Conservation (phyloP, 768 basidiomycete genomes). For the Ramaria sp. region DNA sequence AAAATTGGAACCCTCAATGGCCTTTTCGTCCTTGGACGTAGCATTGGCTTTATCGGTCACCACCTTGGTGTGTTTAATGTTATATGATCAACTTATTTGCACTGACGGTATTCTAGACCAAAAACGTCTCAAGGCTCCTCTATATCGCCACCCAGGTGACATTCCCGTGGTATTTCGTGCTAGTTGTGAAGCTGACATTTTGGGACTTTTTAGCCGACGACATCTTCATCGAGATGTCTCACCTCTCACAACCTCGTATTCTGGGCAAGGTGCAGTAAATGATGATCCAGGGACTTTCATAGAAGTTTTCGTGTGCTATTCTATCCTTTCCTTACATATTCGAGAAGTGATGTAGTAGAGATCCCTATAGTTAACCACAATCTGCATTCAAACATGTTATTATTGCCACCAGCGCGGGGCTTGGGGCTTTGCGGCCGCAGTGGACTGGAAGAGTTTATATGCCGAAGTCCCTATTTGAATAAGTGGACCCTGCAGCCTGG, state of each 20-base stretch:
- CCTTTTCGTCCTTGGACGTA: slow-evolving; percentile 93
- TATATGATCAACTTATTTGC: neutral
- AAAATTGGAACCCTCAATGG: slow-evolving; percentile 95
- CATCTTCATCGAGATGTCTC: slow-evolving; percentile 92
- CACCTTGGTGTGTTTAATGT: slow-evolving; percentile 35
- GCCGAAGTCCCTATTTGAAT: neutral
- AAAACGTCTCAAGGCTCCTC: slow-evolving; percentile 83
- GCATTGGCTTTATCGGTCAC: slow-evolving; percentile 96
- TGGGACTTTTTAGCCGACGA: slow-evolving; percentile 45
- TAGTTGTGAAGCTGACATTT: neutral
- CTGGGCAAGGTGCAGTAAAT: slow-evolving; percentile 30
- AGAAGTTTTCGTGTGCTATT: neutral
- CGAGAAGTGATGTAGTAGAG: no score
- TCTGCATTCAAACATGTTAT: no score
- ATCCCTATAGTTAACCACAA: no score
- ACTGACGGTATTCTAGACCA: slow-evolving; percentile 45
- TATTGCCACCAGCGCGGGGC: no score
- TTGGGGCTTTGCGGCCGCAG: no score
- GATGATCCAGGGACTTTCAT: neutral
- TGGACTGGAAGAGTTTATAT: no score
- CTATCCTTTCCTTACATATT: neutral
- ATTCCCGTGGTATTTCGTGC: neutral
- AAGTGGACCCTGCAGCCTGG: neutral
- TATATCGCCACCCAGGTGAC: slow-evolving; percentile 79
- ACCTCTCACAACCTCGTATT: slow-evolving; percentile 73